These are phyloP conservation scores for Aspergillus versicolor DNA, from an alignment of 2,329 filamentous ascomycete genomes.

Conservation along the genomic window DNA sequence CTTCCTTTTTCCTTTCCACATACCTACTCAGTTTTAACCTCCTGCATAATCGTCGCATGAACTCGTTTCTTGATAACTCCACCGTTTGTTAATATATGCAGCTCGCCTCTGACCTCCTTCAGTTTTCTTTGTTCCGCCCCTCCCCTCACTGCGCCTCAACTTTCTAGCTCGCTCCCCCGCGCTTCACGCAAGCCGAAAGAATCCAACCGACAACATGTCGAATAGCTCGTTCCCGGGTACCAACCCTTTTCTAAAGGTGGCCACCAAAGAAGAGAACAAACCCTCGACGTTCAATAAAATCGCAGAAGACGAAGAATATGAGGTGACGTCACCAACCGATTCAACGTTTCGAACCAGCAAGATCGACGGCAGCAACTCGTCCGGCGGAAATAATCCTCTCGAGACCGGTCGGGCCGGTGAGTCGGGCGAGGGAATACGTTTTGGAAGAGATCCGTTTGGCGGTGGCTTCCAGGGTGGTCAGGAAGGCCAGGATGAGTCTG, in stretches of 20 bases:
- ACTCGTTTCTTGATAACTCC: slow-evolving; percentile 14
- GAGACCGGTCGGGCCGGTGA: slow-evolving; percentile 26
- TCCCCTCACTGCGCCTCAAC: slow-evolving; percentile 63
- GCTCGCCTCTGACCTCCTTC: slow-evolving; percentile 57
- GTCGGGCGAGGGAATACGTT: slow-evolving; percentile 28
- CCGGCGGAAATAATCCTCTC: slow-evolving; percentile 47
- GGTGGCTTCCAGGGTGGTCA: slow-evolving; percentile 20
- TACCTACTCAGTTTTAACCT: slow-evolving; percentile 1
- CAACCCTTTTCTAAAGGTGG: slow-evolving; percentile 79
- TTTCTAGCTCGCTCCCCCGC: slow-evolving; percentile 38
- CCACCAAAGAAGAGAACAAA: slow-evolving; percentile 60
- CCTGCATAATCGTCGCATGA: background rate
- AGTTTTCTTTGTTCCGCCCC: slow-evolving; percentile 62
- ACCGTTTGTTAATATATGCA: background rate
- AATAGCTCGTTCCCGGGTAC: slow-evolving; percentile 72
- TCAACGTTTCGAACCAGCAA: slow-evolving; percentile 54
- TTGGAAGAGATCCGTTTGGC: slow-evolving; percentile 36
- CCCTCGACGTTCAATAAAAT: slow-evolving; percentile 60
- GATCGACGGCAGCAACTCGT: slow-evolving; percentile 23
- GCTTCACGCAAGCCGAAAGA: slow-evolving; percentile 28
- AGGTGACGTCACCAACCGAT: slow-evolving; percentile 74
- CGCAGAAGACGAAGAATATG: slow-evolving; percentile 78
- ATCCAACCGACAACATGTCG: slow-evolving; percentile 57
- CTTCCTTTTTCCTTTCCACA: background rate
- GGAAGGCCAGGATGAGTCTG: slow-evolving; percentile 22